Conservation (phyloP, 2,329 filamentous ascomycete genomes). For the Colletotrichum sp. region DNA sequence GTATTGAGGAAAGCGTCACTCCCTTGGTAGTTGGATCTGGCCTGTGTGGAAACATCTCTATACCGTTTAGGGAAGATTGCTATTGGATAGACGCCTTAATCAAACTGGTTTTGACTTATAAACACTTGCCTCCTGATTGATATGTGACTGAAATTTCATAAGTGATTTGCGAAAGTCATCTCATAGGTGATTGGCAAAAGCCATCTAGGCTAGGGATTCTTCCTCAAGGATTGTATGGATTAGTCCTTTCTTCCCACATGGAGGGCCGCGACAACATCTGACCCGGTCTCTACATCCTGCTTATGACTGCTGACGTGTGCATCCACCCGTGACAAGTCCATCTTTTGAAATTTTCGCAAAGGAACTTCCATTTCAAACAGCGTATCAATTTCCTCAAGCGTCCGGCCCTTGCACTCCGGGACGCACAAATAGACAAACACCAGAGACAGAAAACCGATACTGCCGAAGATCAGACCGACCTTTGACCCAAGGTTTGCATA, state of each 20-base stretch:
- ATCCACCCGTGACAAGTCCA: neutral
- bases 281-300: neutral
- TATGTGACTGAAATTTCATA: neutral
- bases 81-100: slow-evolving; percentile 11
- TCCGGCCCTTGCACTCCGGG: slow-evolving; percentile 63
- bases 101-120: neutral
- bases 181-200: too few relatives aligned
- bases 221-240: too few relatives aligned
- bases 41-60: slow-evolving; percentile 1
- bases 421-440: slow-evolving; percentile 30
- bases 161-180: too few relatives aligned
- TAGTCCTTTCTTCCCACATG: neutral
- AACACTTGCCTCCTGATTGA: neutral
- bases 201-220: neutral
- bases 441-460: neutral
- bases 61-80: neutral
- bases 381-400: slow-evolving; percentile 75
- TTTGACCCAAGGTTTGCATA: slow-evolving; percentile 35
- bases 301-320: neutral
- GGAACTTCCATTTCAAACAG: neutral
- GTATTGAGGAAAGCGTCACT: slow-evolving; percentile 10
- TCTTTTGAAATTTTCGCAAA: neutral
- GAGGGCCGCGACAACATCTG: neutral
- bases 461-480: slow-evolving; percentile 4
- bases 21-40: slow-evolving; percentile 9